Evolutionary conservation across 257 asterid species (phyloP), one percentile per base, ranked within the genome.

Genomic region (Ballota nigra): DNA sequence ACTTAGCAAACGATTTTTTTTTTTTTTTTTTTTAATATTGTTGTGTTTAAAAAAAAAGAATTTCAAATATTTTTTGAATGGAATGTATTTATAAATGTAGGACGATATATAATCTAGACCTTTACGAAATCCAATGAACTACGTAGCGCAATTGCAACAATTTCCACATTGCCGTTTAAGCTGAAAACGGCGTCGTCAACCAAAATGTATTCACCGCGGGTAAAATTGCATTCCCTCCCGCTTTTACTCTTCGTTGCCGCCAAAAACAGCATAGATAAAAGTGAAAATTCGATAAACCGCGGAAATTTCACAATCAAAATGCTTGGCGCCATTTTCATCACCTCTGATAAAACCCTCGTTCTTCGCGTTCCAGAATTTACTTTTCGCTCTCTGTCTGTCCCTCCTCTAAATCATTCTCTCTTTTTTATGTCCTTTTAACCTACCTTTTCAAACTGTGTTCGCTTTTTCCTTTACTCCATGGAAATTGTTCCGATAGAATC

Each of bases 401-500:
- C 53, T n/a, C 16, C 29, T 26, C 29, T 26, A 1, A 1, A 1
- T 26, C 29, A 1, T 3, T 26, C 29, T 26, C 29, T 26, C 29
- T 5, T 53, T 12, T 22, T 26, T 43, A 71, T 4, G 2, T 36
- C 43, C 1, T 6, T 66, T 33, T 11, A 11, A 33, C 33, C 49
- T 31, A 6, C 28, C 9, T 13, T 63, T 58, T 1, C 53, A 8
- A 28, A 59, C 8, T 4, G 34, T 47, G 57, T 6, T 11, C 53
- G 40, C 4, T 8, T 38, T 29, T 36, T 24, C 19, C 34, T 34
- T 13, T 24, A 23, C 31, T 10, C 19, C 0, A 77, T 80, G 84
- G 83, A 76, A 31, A 12, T 52, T 19, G 61, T 61, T 10, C 33
- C 47, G 19, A 40, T 24, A 43, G 78, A 78, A 52, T 15, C 71